Conservation (phyloP, 1,139 yeast genomes). For the Hemisphaericaspora subhashii region DNA sequence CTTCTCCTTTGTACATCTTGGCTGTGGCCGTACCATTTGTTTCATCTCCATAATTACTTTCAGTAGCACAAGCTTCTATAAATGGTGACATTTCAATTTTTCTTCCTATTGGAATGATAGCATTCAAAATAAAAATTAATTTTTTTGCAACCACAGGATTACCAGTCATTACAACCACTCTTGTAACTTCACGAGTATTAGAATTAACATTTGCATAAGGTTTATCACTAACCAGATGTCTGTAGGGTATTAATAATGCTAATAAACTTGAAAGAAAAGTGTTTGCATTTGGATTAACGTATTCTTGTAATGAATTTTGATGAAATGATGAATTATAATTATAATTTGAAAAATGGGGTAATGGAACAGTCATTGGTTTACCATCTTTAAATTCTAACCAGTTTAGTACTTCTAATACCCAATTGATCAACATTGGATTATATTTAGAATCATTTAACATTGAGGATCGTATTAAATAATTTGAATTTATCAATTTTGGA, state of each 20-base stretch:
- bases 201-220: slow-evolving; percentile 27
- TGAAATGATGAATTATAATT: slow-evolving; percentile 10
- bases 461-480: slow-evolving; percentile 30
- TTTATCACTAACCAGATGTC: slow-evolving; percentile 33
- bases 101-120: slow-evolving; percentile 36
- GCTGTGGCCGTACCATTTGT: too few species aligned
- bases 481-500: slow-evolving; percentile 46
- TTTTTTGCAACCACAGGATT: slow-evolving; percentile 64
- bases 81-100: slow-evolving; percentile 4
- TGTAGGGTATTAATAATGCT: slow-evolving; percentile 42
- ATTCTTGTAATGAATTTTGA: slow-evolving; percentile 7
- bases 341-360: slow-evolving; percentile 1
- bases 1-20: too few species aligned
- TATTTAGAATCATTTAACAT: slow-evolving; percentile 13
- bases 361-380: slow-evolving; percentile 6
- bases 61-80: slow-evolving; percentile 1
- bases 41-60: slow-evolving; percentile 2
- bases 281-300: slow-evolving; percentile 3
- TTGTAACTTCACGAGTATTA: slow-evolving; percentile 32
- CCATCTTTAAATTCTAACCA: slow-evolving; percentile 68
- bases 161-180: slow-evolving; percentile 59
- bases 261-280: slow-evolving; percentile 47
- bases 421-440: slow-evolving; percentile 38
- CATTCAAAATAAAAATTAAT: slow-evolving; percentile 54
- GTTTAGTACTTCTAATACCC: slow-evolving; percentile 58